Base-by-base conservation (phyloP, 1,284 basidiomycete species). In the Coniferiporia sulphurascens region DNA sequence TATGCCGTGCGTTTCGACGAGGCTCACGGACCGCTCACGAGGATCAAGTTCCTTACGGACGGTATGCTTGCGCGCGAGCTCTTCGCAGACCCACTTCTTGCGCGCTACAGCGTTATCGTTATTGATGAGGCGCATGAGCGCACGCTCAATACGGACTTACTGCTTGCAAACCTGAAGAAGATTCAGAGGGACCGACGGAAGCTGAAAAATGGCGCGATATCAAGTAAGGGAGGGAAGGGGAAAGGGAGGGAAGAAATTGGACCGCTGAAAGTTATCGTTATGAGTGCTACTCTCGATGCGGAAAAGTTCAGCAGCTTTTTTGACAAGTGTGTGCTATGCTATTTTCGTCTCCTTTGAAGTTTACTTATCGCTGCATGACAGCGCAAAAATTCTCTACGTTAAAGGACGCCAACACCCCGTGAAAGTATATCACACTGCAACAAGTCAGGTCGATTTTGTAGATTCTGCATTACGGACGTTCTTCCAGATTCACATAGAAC, bases 91-190 rank as follows among this genome's bases (percentile, higher is more conserved):
- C 78, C 81, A 19, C 73, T 90, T n/a, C 78, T 98, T 52, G 84
- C 84, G 56, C 84, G 83, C 50, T 99, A 98, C 73, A 92, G 91
- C 67, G 84, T 96, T 13, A 80, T 99, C 59, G 83, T 99, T 62
- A 86, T 99, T 55, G 96, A 99, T 70, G 96, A 99, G 71, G 96
- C 96, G 1, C 97, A 99, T 75, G 96, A 99, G 70, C 84, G 96
- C 49, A 97, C 95, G 0, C 76, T 99, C 43, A 84, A 95, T 43
- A 98, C 96, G 4, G 96, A 99, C 73, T 80, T 99, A 60, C 79
- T 98, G n/a, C 84, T 99, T 49, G 90, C 95, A 1, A 90, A 89
- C 60, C 78, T 98, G 52, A 98, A 96, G 73, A 82, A 79, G n/a
- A 93, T 99, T 59, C 88, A 90, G 55, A 80, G 80, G 54, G 75